Conservation (phyloP, 1,284 basidiomycete genomes). For the Malassezia dermatis region DNA sequence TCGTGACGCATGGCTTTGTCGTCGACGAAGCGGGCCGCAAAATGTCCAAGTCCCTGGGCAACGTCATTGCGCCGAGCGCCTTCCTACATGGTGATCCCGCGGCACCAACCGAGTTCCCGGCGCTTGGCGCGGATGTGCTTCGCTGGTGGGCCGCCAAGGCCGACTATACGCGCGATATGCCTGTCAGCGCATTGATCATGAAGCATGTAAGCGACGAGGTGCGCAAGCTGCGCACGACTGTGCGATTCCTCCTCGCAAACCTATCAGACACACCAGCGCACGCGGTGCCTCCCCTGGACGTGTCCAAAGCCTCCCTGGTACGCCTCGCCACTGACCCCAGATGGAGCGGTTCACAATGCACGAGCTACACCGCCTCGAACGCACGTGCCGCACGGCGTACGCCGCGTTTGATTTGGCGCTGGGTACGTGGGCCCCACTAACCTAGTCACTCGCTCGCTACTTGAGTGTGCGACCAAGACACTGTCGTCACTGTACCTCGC, state of each 20-base stretch:
- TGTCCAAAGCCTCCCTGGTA: not conserved
- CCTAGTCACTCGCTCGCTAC: conserved; percentile 50
- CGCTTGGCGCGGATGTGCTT: conserved; percentile 75
- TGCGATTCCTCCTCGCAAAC: conserved; percentile 81
- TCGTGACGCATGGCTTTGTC: conserved; percentile 96
- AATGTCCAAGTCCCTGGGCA: conserved; percentile 97
- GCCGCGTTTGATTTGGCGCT: conserved; percentile 68
- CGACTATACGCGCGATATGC: conserved; percentile 79
- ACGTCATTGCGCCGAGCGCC: conserved; percentile 73
- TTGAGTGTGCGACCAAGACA: conserved; percentile 50
- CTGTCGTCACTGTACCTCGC: conserved; percentile 70
- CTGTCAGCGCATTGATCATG: conserved; percentile 70
- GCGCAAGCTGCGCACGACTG: conserved; percentile 76
- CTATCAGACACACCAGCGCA: conserved; percentile 7
- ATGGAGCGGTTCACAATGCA: conserved; percentile 65
- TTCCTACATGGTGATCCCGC: conserved; percentile 62
- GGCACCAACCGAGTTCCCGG: conserved; percentile 58
- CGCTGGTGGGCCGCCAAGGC: conserved; percentile 85
- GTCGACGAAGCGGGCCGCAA: conserved; percentile 82
- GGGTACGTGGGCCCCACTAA: conserved; percentile 53
- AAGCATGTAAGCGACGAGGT: conserved; percentile 66
- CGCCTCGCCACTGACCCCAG: not conserved
- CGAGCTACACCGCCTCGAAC: conserved; percentile 66
- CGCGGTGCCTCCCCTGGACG: not conserved
- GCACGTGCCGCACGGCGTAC: conserved; percentile 61